A percentile compares a stretch with the other conserved stretches of the same genome.
phyloP scores from a whole-genome alignment of 2,329 filamentous ascomycete species.

The Rhexocercosporidium sp. region DNA sequence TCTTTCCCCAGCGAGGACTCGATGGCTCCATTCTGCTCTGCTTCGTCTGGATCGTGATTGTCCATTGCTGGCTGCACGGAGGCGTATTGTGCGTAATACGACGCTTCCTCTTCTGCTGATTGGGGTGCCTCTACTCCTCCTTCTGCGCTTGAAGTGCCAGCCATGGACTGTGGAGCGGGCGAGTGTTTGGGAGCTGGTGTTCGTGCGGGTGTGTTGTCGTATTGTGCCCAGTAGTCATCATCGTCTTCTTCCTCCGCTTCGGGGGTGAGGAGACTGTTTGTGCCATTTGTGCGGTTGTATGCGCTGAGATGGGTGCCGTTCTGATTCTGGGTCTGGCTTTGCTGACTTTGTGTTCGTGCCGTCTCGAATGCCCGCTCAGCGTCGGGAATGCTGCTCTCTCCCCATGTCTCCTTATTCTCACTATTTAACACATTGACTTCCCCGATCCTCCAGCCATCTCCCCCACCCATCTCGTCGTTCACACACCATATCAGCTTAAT shows the following conservation, averaged over 20 bases:
- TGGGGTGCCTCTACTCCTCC: not conserved
- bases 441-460: constrained; percentile 72
- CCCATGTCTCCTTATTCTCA: constrained; percentile 55
- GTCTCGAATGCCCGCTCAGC: constrained; percentile 63
- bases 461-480: constrained; percentile 58
- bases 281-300: constrained; percentile 27
- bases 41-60: constrained; percentile 80
- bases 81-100: constrained; percentile 79
- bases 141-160: constrained; percentile 1
- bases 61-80: constrained; percentile 82
- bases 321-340: not conserved
- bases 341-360: constrained; percentile 2
- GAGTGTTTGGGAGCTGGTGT: constrained; percentile 68
- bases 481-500: constrained; percentile 74
- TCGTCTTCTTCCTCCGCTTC: constrained; percentile 58
- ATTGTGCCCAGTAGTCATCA: constrained; percentile 80
- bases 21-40: constrained; percentile 45
- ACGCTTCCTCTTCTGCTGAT: constrained; percentile 59
- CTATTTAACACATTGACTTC: constrained; percentile 68
- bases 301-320: constrained; percentile 6
- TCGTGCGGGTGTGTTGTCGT: constrained; percentile 71
- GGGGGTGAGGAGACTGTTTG: constrained; percentile 27
- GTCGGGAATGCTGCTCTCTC: constrained; percentile 56
- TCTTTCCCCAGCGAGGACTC: constrained; percentile 54
- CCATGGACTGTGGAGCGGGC: constrained; percentile 55